These are phyloP conservation scores for Aspergillus ustus DNA, from an alignment of 2,329 filamentous ascomycete genomes.

Conservation along the genomic window DNA sequence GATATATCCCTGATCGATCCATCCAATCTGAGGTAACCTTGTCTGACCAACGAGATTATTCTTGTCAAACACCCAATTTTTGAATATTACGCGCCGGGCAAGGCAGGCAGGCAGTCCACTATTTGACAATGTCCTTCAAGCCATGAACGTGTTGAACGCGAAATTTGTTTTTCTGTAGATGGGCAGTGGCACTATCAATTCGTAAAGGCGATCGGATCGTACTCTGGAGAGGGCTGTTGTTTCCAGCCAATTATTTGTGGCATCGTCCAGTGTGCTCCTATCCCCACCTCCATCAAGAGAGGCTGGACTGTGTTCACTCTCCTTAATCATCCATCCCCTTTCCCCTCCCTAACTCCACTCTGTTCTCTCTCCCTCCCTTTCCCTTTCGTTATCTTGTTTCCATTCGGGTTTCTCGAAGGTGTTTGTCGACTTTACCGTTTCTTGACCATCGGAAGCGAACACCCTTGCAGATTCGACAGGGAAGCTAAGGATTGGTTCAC, in stretches of 20 bases:
- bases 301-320: slow-evolving; percentile 9
- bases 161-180: background rate
- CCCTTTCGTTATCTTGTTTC: slow-evolving; percentile 13
- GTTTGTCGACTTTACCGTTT: slow-evolving; percentile 15
- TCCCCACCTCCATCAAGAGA: slow-evolving; percentile 18
- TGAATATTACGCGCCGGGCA: background rate
- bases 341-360: slow-evolving; percentile 22
- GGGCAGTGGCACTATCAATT: background rate
- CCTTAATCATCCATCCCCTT: slow-evolving; percentile 27
- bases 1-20: background rate
- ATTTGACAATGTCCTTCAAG: background rate
- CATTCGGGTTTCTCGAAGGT: slow-evolving; percentile 18
- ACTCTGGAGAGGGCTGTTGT: background rate
- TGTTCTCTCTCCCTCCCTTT: slow-evolving; percentile 13
- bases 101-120: background rate
- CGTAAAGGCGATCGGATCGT: background rate
- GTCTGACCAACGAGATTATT: background rate
- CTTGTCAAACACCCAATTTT: slow-evolving; percentile 3
- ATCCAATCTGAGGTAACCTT: background rate
- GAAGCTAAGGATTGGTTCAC: slow-evolving; percentile 9
- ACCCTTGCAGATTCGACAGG: slow-evolving; percentile 1
- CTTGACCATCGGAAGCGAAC: slow-evolving; percentile 1
- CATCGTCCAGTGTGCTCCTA: slow-evolving; percentile 9
- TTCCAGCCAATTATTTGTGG: slow-evolving; percentile 1
- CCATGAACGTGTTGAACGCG: background rate